phyloP scores from a whole-genome alignment of 805 yeast genomes.

The Hanseniaspora jakobsenii region DNA sequence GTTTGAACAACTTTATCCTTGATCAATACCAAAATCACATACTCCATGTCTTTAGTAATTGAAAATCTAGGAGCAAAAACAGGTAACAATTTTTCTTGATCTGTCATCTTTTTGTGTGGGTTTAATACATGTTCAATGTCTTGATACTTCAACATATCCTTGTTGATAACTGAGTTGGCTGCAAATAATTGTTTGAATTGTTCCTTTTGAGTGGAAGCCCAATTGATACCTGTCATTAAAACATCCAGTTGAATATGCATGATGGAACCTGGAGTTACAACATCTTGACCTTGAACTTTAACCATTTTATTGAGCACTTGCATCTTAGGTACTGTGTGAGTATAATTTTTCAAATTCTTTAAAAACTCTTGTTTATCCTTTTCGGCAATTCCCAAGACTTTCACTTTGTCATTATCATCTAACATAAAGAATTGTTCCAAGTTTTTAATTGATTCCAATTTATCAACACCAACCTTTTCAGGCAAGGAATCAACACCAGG shows the following conservation, averaged over 20 bases:
- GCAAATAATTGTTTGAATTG: conserved; percentile 30
- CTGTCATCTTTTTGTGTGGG: conserved; percentile 50
- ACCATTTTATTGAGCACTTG: conserved; percentile 60
- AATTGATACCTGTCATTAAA: conserved; percentile 24
- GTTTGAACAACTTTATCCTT: conserved; percentile 71
- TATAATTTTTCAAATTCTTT: conserved; percentile 41
- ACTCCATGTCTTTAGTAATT: conserved; percentile 34
- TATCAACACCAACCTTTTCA: conserved; percentile 25
- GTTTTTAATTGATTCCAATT: conserved; percentile 21
- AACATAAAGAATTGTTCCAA: conserved; percentile 58
- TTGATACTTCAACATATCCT: conserved; percentile 27
- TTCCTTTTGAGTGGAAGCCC: conserved; percentile 57
- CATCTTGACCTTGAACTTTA: conserved; percentile 74
- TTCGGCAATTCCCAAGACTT: conserved; percentile 40
- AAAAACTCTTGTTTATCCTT: conserved; percentile 34
- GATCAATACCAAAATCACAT: conserved; percentile 57
- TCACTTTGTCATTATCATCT: conserved; percentile 42
- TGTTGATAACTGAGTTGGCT: conserved; percentile 24
- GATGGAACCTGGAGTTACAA: conserved; percentile 57
- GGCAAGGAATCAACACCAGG: conserved; percentile 52
- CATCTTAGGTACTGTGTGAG: conserved; percentile 54
- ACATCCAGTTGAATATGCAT: conserved; percentile 69
- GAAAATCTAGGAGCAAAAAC: conserved; percentile 74
- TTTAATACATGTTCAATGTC: conserved; percentile 48
- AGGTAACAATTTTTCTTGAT: conserved; percentile 57